These are phyloP conservation scores for Neoconidiobolus thromboides DNA, from an alignment of 371 early-diverging fungal species.

Conservation along the genomic window DNA sequence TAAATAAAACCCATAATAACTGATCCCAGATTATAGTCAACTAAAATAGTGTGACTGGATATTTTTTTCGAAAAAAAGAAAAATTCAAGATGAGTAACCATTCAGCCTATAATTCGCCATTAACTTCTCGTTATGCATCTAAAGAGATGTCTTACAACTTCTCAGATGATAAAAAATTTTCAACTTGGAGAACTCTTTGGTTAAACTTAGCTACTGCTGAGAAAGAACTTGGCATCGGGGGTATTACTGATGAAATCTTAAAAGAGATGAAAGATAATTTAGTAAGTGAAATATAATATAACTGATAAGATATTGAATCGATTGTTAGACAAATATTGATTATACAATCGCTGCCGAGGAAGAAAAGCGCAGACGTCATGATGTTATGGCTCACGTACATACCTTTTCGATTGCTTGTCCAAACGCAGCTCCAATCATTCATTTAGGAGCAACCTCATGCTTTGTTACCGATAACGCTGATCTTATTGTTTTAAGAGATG, in stretches of 20 bases:
- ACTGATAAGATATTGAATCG: not conserved
- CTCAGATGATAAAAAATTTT: conserved; percentile 81
- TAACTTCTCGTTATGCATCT: conserved; percentile 92
- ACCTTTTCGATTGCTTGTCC: conserved; percentile 85
- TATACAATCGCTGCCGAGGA: conserved; percentile 75
- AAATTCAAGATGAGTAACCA: conserved; percentile 9
- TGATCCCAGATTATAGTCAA: too few species aligned
- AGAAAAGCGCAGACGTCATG: conserved; percentile 88
- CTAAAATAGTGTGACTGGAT: too few species aligned
- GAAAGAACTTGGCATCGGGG: conserved; percentile 67
- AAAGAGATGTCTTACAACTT: conserved; percentile 94
- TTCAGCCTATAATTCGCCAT: conserved; percentile 72
- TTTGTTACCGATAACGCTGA: conserved; percentile 96
- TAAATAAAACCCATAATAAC: too few species aligned
- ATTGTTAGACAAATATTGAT: conserved; percentile 23
- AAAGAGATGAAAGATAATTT: conserved; percentile 78
- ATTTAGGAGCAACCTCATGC: conserved; percentile 94
- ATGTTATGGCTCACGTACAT: conserved; percentile 97
- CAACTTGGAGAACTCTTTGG: conserved; percentile 93
- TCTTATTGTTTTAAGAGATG: conserved; percentile 85
- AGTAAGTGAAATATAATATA: conserved; percentile 9
- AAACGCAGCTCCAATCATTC: conserved; percentile 85
- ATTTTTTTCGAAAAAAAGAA: too few species aligned
- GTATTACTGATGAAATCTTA: conserved; percentile 74
- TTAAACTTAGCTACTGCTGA: conserved; percentile 82